Conservation (phyloP, 2,329 filamentous ascomycete genomes). For the Microdochium trichocladiopsis region DNA sequence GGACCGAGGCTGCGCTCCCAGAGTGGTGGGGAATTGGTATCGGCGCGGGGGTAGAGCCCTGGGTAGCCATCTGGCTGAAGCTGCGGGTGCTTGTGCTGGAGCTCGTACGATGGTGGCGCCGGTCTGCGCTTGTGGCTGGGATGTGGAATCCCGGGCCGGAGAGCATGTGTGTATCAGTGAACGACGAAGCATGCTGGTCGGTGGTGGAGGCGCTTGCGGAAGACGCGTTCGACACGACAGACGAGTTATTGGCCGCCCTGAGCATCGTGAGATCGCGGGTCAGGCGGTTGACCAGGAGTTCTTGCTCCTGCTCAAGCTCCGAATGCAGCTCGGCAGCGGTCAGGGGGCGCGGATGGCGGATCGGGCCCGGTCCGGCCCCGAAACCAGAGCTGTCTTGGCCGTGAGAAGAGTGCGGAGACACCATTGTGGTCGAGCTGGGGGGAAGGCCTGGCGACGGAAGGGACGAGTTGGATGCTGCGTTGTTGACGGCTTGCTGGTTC, state of each 20-base stretch:
- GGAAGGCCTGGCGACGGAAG: slow-evolving; percentile 25
- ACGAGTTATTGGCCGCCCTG: slow-evolving; percentile 63
- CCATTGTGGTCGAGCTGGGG: slow-evolving; percentile 17
- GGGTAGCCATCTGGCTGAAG: slow-evolving; percentile 30
- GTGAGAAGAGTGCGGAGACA: not conserved
- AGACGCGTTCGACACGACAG: slow-evolving; percentile 58
- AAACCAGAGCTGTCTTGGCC: slow-evolving; percentile 16
- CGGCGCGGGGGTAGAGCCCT: slow-evolving; percentile 24
- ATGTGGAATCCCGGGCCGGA: slow-evolving; percentile 52
- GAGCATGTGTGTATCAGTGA: slow-evolving; percentile 43
- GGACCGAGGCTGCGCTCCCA: slow-evolving; percentile 28
- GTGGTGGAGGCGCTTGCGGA: slow-evolving; percentile 46
- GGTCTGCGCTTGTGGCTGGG: slow-evolving; percentile 36
- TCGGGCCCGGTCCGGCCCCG: slow-evolving; percentile 56
- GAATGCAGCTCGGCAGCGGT: slow-evolving; percentile 85
- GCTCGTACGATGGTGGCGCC: slow-evolving; percentile 50
- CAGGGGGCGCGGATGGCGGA: slow-evolving; percentile 80
- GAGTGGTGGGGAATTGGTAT: slow-evolving; percentile 22
- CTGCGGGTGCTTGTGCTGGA: slow-evolving; percentile 50
- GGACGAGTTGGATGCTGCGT: slow-evolving; percentile 21
- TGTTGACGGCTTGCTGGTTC: slow-evolving; percentile 43
- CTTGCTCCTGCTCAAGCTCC: slow-evolving; percentile 90
- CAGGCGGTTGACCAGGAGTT: slow-evolving; percentile 88
- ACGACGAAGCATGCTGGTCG: slow-evolving; percentile 27
- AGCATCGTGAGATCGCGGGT: slow-evolving; percentile 82